These are phyloP conservation scores for Hordeum pubiflorum DNA, from an alignment of 202 grass and related monocot species.

Conservation along the genomic window DNA sequence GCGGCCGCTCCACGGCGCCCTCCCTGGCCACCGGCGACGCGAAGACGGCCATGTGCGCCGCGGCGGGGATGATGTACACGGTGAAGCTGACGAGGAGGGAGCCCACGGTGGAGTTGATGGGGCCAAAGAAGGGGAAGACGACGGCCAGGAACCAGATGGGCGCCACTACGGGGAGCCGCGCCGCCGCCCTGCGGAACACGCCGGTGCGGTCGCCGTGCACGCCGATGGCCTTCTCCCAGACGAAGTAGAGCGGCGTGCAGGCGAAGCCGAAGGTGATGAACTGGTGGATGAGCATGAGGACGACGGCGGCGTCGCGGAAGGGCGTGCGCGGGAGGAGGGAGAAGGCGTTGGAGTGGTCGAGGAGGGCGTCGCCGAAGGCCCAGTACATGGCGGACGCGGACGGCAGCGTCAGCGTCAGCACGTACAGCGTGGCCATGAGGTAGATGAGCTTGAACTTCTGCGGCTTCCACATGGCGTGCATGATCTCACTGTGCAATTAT, in stretches of 20 bases:
- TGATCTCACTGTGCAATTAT: slow-evolving; percentile 53
- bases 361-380: slow-evolving; percentile 82
- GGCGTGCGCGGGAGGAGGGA: slow-evolving; percentile 59
- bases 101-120: slow-evolving; percentile 89
- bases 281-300: slow-evolving; percentile 92
- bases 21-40: slow-evolving; percentile 63
- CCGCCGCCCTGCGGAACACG: slow-evolving; percentile 39
- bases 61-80: slow-evolving; percentile 77
- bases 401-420: slow-evolving; percentile 80
- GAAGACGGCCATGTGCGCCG: slow-evolving; percentile 81
- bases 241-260: slow-evolving; percentile 91
- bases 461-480: slow-evolving; percentile 99
- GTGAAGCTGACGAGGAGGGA: slow-evolving; percentile 97
- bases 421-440: slow-evolving; percentile 65
- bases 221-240: slow-evolving; percentile 89
- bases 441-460: slow-evolving; percentile 94
- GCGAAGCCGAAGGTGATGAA: slow-evolving; percentile 98
- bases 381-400: slow-evolving; percentile 86
- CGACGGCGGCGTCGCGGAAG: slow-evolving; percentile 65
- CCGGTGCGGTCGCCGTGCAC: slow-evolving; percentile 33
- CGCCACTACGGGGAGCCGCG: slow-evolving; percentile 54
- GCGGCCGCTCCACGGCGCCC: slow-evolving; percentile 85
- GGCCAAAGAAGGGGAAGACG: slow-evolving; percentile 91
- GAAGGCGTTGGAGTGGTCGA: slow-evolving; percentile 93
- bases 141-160: slow-evolving; percentile 96